Evolutionary conservation across 2,329 filamentous ascomycete species (phyloP), one percentile per base, ranked within the genome.

Genomic region (Amesomyces nigricolor): DNA sequence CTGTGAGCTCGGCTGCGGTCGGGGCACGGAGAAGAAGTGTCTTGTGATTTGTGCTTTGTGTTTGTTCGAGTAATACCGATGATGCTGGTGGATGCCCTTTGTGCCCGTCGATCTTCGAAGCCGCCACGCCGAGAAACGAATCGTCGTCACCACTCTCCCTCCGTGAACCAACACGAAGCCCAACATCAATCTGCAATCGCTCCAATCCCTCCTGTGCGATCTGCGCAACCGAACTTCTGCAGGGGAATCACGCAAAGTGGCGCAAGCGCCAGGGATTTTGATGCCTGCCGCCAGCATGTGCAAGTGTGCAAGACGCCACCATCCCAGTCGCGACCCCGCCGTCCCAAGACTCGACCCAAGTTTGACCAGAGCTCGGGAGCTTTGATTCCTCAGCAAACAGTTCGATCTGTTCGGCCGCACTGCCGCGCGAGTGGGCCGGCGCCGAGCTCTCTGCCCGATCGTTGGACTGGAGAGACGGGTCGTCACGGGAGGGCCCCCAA

Each of bases 21-120:
- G 56, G 40, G 61, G 47, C 54, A 61, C 58, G 57, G 61, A 54
- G 62, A 62, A 61, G 62, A 62, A 61, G 22, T 26, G 17, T 19
- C 17, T 19, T 19, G n/a, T n/a, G n/a, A n/a, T n/a, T n/a, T n/a
- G n/a, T n/a, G n/a, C n/a, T n/a, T n/a, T n/a, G n/a, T n/a, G n/a
- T n/a, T n/a, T 26, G 22, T 26, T 26, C 4, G 22, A 26, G 22
- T 26, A 26, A 26, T 6, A 26, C 6, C 4, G 22, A 26, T n/a
- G 43, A 9, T 7, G 17, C 7, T 35, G 8, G 30, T 11, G 11
- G 11, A 35, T 35, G 7, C 11, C 7, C 22, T 26, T 5, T 26
- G 22, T 26, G 22, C 22, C 22, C 22, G 22, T 26, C 6, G 22
- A 26, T 26, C 22, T 26, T 26, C 6, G 22, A 26, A 26, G 22